Conservation (phyloP, 2,329 filamentous ascomycete species). For the Fusarium zealandicum region DNA sequence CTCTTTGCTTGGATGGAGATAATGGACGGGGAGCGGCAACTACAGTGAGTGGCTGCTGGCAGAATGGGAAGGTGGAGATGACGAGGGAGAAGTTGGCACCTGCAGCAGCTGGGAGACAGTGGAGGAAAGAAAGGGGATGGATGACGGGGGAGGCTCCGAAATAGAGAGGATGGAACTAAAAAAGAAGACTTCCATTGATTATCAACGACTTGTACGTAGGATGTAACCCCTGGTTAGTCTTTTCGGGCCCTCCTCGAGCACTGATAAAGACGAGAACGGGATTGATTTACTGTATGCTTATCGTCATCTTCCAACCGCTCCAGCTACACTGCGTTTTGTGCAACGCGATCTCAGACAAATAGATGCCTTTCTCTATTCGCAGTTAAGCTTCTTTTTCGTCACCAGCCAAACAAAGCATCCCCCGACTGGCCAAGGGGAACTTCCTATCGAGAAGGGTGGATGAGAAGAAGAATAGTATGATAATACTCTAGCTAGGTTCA, state of each 20-base stretch:
- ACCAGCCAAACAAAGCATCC: no score
- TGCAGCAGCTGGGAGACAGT: neutral
- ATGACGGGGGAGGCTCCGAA: constrained; percentile 18
- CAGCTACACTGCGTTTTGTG: neutral
- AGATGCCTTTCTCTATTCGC: neutral
- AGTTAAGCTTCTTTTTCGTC: neutral
- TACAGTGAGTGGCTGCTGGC: constrained; percentile 28
- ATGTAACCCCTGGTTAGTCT: constrained; percentile 4
- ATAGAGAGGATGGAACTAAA: constrained; percentile 27
- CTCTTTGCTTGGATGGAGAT: neutral
- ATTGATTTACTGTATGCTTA: no score
- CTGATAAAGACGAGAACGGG: no score
- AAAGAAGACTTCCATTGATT: constrained; percentile 11
- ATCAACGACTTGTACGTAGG: neutral
- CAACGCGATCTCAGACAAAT: neutral
- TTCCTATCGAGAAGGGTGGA: no score
- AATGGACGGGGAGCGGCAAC: constrained; percentile 7
- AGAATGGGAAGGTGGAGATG: constrained; percentile 9
- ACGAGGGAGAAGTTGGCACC: constrained; percentile 18
- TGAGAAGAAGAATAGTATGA: no score
- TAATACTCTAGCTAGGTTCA: no score
- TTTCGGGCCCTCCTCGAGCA: neutral
- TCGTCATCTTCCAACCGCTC: no score
- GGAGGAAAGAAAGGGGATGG: constrained; percentile 5
- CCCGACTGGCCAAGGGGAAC: no score